Percentiles rank a stretch among this genome's conserved stretches.
These are phyloP conservation scores for Decorospora gaudefroyi DNA, from an alignment of 2,329 filamentous ascomycete species.

Conservation along the genomic window DNA sequence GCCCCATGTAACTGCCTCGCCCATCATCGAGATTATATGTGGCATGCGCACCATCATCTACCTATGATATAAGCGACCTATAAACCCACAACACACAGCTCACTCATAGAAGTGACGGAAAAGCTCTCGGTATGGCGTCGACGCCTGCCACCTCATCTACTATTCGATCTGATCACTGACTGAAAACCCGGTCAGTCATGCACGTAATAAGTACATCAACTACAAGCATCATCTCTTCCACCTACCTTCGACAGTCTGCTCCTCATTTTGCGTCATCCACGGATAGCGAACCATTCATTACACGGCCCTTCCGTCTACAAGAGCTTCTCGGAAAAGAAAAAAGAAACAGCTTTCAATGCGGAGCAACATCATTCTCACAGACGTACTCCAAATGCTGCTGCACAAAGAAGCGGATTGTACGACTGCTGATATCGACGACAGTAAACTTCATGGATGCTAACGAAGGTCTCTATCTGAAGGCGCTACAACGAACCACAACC, in stretches of 20 bases:
- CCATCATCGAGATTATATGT: constrained; percentile 38
- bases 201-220: constrained; percentile 21
- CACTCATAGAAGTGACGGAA: constrained; percentile 26
- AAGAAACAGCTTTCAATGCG: constrained; percentile 18
- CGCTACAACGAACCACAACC: too few species aligned
- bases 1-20: constrained; percentile 39
- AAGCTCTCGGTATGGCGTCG: constrained; percentile 31
- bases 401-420: constrained; percentile 17
- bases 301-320: constrained; percentile 51
- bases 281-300: constrained; percentile 49
- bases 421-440: not conserved
- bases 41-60: constrained; percentile 17
- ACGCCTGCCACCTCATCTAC: constrained; percentile 29
- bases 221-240: constrained; percentile 52
- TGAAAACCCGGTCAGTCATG: constrained; percentile 14
- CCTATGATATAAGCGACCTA: constrained; percentile 6
- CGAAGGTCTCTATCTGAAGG: too few species aligned
- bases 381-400: constrained; percentile 21
- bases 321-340: constrained; percentile 35
- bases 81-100: constrained; percentile 16
- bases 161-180: constrained; percentile 26
- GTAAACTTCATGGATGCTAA: too few species aligned
- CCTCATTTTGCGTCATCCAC: constrained; percentile 52
- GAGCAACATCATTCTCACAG: constrained; percentile 21
- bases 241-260: constrained; percentile 52